Evolutionary conservation across 2,329 filamentous ascomycete genomes (phyloP).

Genomic region (Cucurbitaria berberidis): DNA sequence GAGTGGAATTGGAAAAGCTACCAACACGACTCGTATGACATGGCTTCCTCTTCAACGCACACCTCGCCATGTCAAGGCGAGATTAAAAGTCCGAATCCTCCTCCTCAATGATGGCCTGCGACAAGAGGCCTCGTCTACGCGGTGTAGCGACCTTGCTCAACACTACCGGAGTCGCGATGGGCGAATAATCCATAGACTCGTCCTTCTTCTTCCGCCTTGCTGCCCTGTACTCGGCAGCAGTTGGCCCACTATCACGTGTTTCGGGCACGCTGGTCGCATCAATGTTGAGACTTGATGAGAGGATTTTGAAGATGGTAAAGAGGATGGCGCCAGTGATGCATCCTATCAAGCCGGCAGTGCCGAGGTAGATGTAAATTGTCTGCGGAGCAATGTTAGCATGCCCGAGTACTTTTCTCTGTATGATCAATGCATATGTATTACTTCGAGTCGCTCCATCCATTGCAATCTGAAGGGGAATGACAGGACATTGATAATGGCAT

Average conservation of each 20-base stretch:
- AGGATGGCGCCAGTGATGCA: slow-evolving; percentile 66
- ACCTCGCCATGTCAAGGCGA: neutral
- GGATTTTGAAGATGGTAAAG: slow-evolving; percentile 61
- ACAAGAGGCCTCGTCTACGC: slow-evolving; percentile 58
- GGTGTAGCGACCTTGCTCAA: slow-evolving; percentile 39
- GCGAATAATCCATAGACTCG: slow-evolving; percentile 19
- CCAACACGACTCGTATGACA: neutral
- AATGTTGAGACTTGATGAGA: slow-evolving; percentile 59
- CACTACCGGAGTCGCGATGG: slow-evolving; percentile 20
- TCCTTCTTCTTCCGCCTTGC: slow-evolving; percentile 35
- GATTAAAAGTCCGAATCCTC: slow-evolving; percentile 62
- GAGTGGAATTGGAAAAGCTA: slow-evolving; percentile 5
- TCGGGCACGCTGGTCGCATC: slow-evolving; percentile 28
- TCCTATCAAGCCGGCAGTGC: slow-evolving; percentile 72
- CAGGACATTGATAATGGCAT: slow-evolving; percentile 49
- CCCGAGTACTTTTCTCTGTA: slow-evolving; percentile 6
- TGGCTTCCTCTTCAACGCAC: neutral
- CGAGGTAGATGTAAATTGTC: slow-evolving; percentile 64
- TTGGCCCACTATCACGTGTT: slow-evolving; percentile 20
- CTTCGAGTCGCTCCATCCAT: slow-evolving; percentile 63
- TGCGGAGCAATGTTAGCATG: slow-evolving; percentile 22
- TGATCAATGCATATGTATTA: slow-evolving; percentile 37
- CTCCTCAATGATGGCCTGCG: slow-evolving; percentile 75
- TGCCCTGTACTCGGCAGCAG: slow-evolving; percentile 38
- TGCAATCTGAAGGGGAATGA: slow-evolving; percentile 55